Base-by-base conservation (phyloP, 768 basidiomycete species). In the Ephemerocybe angulata region DNA sequence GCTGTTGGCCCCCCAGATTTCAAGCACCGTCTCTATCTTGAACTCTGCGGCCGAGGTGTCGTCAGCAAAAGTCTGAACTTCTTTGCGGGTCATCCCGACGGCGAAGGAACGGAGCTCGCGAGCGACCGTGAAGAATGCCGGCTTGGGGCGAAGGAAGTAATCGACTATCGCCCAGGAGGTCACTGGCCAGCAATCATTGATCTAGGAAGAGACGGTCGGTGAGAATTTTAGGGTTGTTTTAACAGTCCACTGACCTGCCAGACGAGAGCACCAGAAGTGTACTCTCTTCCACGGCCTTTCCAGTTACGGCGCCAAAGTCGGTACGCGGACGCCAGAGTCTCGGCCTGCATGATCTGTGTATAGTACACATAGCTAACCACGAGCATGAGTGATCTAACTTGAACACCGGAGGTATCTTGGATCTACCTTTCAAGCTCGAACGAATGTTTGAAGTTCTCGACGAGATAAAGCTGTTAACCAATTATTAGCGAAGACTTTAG, bases 301-400 rank as follows among this genome's bases (percentile, higher is more conserved):
- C 93, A 98, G 67, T 93, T 89, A 17, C 96, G 79, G 53, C 93
- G 77, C 96, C 95, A 98, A 1, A 93, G 75, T 19, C 90, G 84
- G 68, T 92, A 97, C 0, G 96, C 96, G 21, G 89, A 83, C 1
- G 86, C 83, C 19, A 98, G 77, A 2, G 89, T 85, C 70, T 98
- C 95, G 3, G 94, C 90, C 70, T 98, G 96, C 91, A 98, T 95
- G 53, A 96, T 73, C 70, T 98, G 96, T 4, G 96, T 96, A 63
- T 90, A 93, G 70, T 93, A 98, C 13, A 91, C 81, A 71, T 95
- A 97, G 68, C 90, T 92, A 38, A 33, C 42, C 33, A 24, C 38
- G 37, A 42, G 47, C 52, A 38, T n/a, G n/a, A n/a, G n/a, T n/a
- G n/a, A n/a, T n/a, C n/a, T n/a, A n/a, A n/a, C n/a, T n/a, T n/a